Percentiles rank a stretch among this genome's conserved stretches.
phyloP scores from a whole-genome alignment of 106 monocot species.

The Chionographis japonica region DNA sequence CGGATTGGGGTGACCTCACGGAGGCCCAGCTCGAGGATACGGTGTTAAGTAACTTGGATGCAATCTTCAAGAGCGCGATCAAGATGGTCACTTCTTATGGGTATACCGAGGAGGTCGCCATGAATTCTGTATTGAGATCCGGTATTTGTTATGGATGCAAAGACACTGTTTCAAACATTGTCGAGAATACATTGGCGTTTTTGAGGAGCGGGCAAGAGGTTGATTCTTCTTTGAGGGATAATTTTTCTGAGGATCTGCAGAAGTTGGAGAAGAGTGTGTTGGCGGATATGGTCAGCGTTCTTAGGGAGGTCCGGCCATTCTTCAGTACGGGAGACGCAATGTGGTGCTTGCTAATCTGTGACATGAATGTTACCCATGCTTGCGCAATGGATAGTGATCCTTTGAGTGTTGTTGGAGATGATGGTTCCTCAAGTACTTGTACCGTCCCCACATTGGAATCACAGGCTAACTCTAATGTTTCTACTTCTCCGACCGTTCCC shows the following conservation, averaged over 20 bases:
- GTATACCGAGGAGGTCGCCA: constrained; percentile 58
- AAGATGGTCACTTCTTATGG: constrained; percentile 49
- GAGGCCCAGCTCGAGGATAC: constrained; percentile 79
- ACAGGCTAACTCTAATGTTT: constrained; percentile 8
- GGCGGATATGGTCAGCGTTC: constrained; percentile 67
- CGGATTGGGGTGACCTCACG: constrained; percentile 52
- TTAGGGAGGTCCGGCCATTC: constrained; percentile 60
- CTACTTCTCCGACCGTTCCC: not conserved
- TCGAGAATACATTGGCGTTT: constrained; percentile 61
- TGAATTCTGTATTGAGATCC: constrained; percentile 48
- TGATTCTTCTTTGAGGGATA: constrained; percentile 32
- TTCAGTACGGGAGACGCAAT: constrained; percentile 78
- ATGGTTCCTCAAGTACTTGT: constrained; percentile 13
- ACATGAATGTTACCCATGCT: constrained; percentile 76
- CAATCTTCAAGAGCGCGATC: constrained; percentile 58
- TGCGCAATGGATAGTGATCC: constrained; percentile 49
- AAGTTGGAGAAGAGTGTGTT: constrained; percentile 55
- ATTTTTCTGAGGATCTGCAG: constrained; percentile 51
- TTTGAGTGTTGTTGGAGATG: constrained; percentile 17
- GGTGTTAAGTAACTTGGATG: constrained; percentile 49
- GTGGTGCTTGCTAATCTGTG: constrained; percentile 83
- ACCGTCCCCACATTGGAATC: constrained; percentile 18
- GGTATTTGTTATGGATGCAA: constrained; percentile 49
- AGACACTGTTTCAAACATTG: constrained; percentile 55
- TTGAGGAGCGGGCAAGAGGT: constrained; percentile 45